Percentiles rank a stretch among this genome's conserved stretches.
phyloP scores from a whole-genome alignment of 2,329 filamentous ascomycete species.

The Pseudovirgaria hyperparasitica region DNA sequence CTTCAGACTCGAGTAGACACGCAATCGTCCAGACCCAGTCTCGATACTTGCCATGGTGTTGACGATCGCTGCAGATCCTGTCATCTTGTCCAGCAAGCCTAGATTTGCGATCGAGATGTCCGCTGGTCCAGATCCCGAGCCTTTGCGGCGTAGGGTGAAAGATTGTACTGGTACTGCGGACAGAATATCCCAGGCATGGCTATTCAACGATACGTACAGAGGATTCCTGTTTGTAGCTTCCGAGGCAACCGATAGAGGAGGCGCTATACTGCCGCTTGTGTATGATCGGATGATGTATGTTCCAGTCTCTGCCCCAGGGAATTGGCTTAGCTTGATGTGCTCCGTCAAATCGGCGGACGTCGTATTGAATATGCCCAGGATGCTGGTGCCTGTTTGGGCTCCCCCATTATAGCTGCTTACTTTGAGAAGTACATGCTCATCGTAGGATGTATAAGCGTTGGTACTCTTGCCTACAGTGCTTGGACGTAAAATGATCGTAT shows the following conservation, averaged over 20 bases:
- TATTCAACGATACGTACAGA: constrained; percentile 31
- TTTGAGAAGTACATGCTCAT: constrained; percentile 61
- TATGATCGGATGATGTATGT: constrained; percentile 66
- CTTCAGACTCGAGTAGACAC: constrained; percentile 60
- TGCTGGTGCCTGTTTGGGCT: constrained; percentile 55
- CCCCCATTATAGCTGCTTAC: constrained; percentile 65
- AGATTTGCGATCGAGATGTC: constrained; percentile 52
- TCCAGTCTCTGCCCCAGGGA: constrained; percentile 53
- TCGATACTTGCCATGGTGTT: constrained; percentile 46
- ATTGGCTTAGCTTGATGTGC: constrained; percentile 55
- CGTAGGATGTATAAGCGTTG: constrained; percentile 62
- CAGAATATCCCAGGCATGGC: constrained; percentile 68
- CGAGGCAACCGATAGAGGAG: constrained; percentile 43
- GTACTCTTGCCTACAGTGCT: constrained; percentile 60
- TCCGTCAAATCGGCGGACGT: constrained; percentile 50
- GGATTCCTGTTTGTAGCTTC: too few relatives aligned
- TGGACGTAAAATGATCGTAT: constrained; percentile 71
- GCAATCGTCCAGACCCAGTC: constrained; percentile 44
- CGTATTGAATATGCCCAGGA: constrained; percentile 79
- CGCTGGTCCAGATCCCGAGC: constrained; percentile 19
- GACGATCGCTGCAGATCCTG: constrained; percentile 66
- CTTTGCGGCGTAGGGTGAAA: constrained; percentile 35
- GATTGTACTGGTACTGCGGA: constrained; percentile 55
- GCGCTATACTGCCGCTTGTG: constrained; percentile 48
- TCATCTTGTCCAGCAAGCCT: constrained; percentile 80